Conservation (phyloP, 805 yeast species). For the Huiozyma sinensis region DNA sequence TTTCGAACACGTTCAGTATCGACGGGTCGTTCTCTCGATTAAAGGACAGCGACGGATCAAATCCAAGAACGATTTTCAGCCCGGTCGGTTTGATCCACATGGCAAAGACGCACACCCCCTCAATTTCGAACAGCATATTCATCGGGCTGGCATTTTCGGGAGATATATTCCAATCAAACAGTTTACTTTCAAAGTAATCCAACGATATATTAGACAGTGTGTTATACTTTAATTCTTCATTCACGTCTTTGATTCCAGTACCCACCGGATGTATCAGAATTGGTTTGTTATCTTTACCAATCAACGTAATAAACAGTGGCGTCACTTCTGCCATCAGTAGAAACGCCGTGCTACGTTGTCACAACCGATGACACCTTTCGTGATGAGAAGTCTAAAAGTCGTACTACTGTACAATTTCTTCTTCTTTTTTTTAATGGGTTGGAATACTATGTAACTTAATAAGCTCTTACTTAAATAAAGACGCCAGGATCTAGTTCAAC, state of each 20-base stretch:
- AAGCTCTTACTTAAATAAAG: neutral
- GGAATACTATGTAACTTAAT: neutral
- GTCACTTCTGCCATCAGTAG: neutral
- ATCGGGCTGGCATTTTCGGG: constrained; percentile 10
- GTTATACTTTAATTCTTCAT: constrained; percentile 20
- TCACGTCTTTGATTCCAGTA: constrained; percentile 10
- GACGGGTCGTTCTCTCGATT: constrained; percentile 1
- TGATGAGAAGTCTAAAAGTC: too few relatives aligned
- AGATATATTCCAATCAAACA: constrained; percentile 14
- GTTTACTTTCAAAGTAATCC: constrained; percentile 24
- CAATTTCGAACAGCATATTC: constrained; percentile 20
- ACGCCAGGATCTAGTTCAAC: neutral
- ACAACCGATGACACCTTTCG: too few relatives aligned
- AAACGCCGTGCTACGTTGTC: neutral
- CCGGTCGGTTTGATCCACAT: constrained; percentile 21
- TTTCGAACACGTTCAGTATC: constrained; percentile 11
- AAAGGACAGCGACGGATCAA: constrained; percentile 4
- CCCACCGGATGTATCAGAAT: constrained; percentile 18
- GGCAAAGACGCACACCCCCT: constrained; percentile 23
- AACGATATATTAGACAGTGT: constrained; percentile 25
- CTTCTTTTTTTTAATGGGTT: too few relatives aligned
- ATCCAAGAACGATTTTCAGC: constrained; percentile 23
- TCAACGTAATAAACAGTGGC: constrained; percentile 16
- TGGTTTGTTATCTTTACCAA: constrained; percentile 19
- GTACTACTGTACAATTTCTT: too few relatives aligned